Percentiles rank a stretch among this genome's conserved stretches.
Conservation (phyloP, 345 rosid species). For the Microcos paniculata region DNA sequence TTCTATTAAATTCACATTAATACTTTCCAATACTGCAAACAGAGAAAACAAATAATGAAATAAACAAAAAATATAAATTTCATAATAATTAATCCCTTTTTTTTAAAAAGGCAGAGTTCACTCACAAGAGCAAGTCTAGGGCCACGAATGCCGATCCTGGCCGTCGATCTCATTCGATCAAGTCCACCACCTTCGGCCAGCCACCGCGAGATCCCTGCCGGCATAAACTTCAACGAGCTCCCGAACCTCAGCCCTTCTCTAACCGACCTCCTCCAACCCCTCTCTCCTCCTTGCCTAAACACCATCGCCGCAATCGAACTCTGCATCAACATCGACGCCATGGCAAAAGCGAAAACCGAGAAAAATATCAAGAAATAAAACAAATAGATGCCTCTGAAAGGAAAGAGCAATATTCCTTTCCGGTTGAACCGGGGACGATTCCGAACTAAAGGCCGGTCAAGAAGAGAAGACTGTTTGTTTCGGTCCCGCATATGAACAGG, state of each 20-base stretch:
- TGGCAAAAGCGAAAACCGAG: conserved; percentile 64
- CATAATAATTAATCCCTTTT: background rate
- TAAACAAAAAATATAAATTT: background rate
- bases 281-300: conserved; percentile 53
- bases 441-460: conserved; percentile 48
- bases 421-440: conserved; percentile 50
- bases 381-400: conserved; percentile 61
- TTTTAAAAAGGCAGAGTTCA: background rate
- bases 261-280: conserved; percentile 26
- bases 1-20: background rate
- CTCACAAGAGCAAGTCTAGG: conserved; percentile 90
- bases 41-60: background rate
- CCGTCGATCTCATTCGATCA: conserved; percentile 43
- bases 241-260: conserved; percentile 55
- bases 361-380: conserved; percentile 56
- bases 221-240: conserved; percentile 58
- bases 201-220: conserved; percentile 33
- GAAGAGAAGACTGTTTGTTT: conserved; percentile 21
- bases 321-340: conserved; percentile 77
- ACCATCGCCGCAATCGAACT: conserved; percentile 62
- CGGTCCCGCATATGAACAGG: conserved; percentile 42
- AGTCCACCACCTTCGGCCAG: conserved; percentile 50
- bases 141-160: conserved; percentile 73
- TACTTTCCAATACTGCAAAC: background rate
- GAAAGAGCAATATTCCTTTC: conserved; percentile 51